A percentile compares a stretch with the other conserved stretches of the same genome.
These are phyloP conservation scores for Globisporangium megalacanthum DNA, from an alignment of 352 stramenopile species.

Conservation along the genomic window DNA sequence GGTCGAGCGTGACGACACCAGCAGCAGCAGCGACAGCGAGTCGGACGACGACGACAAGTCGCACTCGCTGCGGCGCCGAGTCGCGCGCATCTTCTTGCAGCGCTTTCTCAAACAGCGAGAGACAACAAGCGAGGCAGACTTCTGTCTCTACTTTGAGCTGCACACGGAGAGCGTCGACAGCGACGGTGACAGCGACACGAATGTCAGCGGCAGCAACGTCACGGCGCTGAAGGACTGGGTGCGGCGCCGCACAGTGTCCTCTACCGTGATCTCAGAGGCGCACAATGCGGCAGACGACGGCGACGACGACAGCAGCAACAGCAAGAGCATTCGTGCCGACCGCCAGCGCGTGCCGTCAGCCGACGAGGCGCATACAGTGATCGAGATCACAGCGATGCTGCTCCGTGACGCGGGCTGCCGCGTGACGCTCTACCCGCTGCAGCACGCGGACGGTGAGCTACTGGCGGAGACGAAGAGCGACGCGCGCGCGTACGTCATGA, in stretches of 20 bases:
- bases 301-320: background rate
- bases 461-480: conserved; percentile 24
- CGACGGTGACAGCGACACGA: background rate
- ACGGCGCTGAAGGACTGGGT: conserved; percentile 3
- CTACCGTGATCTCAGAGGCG: background rate
- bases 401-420: conserved; percentile 35
- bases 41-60: background rate
- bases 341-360: conserved; percentile 1
- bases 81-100: conserved; percentile 9
- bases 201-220: background rate
- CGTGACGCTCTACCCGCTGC: conserved; percentile 36
- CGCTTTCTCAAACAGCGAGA: conserved; percentile 11
- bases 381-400: conserved; percentile 30
- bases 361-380: conserved; percentile 28
- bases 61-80: conserved; percentile 6
- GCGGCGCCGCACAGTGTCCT: background rate
- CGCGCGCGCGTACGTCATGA: conserved; percentile 42
- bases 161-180: background rate
- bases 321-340: background rate
- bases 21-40: background rate
- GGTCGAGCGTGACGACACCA: background rate
- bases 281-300: background rate
- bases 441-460: conserved; percentile 18
- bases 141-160: conserved; percentile 34
- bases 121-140: conserved; percentile 19